Base-by-base conservation (phyloP, 108 stramenopile species). In the Skeletonema costatum region DNA sequence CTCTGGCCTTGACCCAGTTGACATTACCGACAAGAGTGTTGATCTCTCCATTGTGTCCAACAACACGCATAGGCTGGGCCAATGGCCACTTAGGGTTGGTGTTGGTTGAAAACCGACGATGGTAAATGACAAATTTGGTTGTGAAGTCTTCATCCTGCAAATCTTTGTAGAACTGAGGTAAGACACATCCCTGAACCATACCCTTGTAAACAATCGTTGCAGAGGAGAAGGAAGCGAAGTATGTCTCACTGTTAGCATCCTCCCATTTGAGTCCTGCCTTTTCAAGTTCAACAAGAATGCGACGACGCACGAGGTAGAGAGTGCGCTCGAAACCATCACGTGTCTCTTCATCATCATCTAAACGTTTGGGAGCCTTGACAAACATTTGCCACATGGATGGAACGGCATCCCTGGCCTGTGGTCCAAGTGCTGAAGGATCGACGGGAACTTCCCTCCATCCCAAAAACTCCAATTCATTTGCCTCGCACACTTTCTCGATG, bases 11-110 rank as follows among this genome's bases (percentile, higher is more conserved):
- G 86, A 98, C 93, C 97, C 97, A 98, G 75, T 98, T 98, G 61
- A 96, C 94, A 82, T 98, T 98, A 11, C 97, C 97, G 16, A 96
- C 82, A 32, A 98, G 85, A 6, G 97, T 98, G 81, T 98, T 98
- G 83, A 98, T 97, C 82, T 98, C 97, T 64, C 97, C 97, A 76
- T 98, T 98, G 87, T 98, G 97, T 59, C 93, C 94, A 36, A 98
- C 91, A 11, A 95, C 90, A 25, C 97, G 91, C 94, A 96, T 94
- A 44, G 97, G 97, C 81, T 98, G 97, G 2, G 97, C 97, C 31
- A 95, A 86, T 10, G 92, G 94, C 97, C 97, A 98, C 2, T 87
- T 78, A n/a, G 97, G 97, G 56, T 89, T 96, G 65, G 97, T 98
- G 81, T 98, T 98, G 75, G 97, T 98, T 11, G 92, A 93, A 83